phyloP scores from a whole-genome alignment of 257 asterid genomes.

The Solanum lycopersicoides region DNA sequence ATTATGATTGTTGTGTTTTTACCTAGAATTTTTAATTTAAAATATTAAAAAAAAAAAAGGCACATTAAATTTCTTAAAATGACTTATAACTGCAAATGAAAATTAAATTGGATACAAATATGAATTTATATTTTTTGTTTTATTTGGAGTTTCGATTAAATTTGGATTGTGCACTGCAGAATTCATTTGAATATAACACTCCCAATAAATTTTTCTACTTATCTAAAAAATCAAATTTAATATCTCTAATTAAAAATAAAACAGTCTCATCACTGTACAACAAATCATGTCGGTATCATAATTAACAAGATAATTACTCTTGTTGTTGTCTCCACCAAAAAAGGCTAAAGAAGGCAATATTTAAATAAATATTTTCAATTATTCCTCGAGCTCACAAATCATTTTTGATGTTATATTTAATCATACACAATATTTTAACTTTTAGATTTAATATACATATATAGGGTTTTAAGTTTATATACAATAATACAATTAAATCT shows the following conservation, averaged over 20 bases:
- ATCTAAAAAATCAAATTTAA: background rate
- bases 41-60: too few species aligned
- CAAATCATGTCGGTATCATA: background rate
- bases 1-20: background rate
- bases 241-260: too few species aligned
- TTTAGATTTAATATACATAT: background rate
- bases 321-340: background rate
- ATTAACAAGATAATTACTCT: background rate
- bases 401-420: background rate
- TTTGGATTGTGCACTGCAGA: fast-evolving
- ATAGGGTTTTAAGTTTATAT: background rate
- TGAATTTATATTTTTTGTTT: background rate
- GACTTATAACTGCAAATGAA: background rate
- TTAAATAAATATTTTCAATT: background rate
- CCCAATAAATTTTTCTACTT: too few species aligned
- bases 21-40: background rate
- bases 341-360: background rate
- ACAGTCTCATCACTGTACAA: too few species aligned
- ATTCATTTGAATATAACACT: fast-evolving
- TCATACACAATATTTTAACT: background rate
- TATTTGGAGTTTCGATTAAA: too few species aligned
- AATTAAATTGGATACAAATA: background rate
- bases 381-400: background rate
- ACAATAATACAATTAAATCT: background rate
- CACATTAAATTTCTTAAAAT: background rate